Evolutionary conservation across 176 grass and related monocot genomes (phyloP), one percentile per base, ranked within the genome.

Genomic region (Cymbopogon citratus): DNA sequence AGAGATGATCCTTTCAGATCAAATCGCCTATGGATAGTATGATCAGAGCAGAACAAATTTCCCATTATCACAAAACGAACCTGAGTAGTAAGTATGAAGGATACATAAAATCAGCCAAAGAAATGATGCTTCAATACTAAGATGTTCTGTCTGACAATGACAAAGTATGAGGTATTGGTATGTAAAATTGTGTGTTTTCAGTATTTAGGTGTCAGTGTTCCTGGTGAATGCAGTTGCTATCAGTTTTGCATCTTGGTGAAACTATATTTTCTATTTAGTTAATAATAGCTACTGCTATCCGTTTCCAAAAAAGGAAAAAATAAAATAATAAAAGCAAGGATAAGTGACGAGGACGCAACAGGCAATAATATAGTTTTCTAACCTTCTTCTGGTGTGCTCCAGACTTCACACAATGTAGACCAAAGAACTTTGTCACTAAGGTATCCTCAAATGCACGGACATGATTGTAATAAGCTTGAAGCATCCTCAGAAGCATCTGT

Each of bases 61-160:
- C 94, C 94, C 94, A 97, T 97, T 89, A 97, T 97, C 80, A 97
- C 91, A 87, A 97, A 97, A 59, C 91, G 94, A 71, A 97, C 94
- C 94, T 96, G 80, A 75, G 78, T 81, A 67, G 39, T 69, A 77
- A 81, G 54, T 31, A 72, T 5, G 33, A 80, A 84, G n/a, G 25
- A 48, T 25, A 41, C 69, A 87, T 31, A 65, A 29, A 82, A 49
- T 81, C 51, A 85, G 72, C 66, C 61, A 86, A n/a, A 86, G 1
- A 80, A 36, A 74, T 74, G 56, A 84, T 49, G 18, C 28, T 80
- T 36, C 9, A 26, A 40, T 65, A 70, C 69, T 31, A 68, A 3
- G 33, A 83, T 57, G 72, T 69, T 65, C 43, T 49, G 25, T 49
- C 29, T 27, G 28, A 26, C 27, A 73, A 73, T 73, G 69, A 49